Percentiles rank a stretch among this genome's conserved stretches.
phyloP scores from a whole-genome alignment of 441 rosid genomes.

The Macaranga tanarius region DNA sequence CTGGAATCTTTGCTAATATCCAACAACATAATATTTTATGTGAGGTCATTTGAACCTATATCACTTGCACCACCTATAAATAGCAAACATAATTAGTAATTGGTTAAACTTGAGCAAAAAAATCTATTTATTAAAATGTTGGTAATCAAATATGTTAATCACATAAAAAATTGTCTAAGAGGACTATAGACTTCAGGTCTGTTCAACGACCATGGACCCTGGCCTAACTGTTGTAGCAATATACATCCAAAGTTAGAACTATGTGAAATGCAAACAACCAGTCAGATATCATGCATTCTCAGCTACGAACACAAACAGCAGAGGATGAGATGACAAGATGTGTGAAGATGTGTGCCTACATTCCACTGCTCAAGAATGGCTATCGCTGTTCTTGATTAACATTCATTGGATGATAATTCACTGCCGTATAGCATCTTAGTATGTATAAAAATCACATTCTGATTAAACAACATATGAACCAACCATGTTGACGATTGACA shows the following conservation, averaged over 20 bases:
- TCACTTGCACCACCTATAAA: no score
- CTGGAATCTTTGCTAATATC: no score
- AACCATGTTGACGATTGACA: neutral
- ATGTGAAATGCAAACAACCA: no score
- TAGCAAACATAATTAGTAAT: no score
- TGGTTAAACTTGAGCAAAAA: no score
- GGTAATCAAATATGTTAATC: no score
- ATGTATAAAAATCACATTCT: neutral
- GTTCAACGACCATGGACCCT: slow-evolving; percentile 1
- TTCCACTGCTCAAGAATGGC: neutral
- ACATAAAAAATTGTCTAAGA: no score
- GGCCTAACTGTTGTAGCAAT: neutral
- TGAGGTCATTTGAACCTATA: no score
- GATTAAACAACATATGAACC: neutral
- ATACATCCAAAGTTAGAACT: neutral
- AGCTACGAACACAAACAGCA: neutral
- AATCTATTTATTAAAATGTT: no score
- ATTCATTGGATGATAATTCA: neutral
- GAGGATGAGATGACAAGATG: neutral
- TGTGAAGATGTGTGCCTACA: neutral
- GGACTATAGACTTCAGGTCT: neutral
- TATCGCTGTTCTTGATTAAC: neutral
- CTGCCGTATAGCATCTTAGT: neutral
- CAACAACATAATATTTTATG: no score
- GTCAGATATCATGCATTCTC: neutral